Conservation (phyloP, 768 basidiomycete species). For the Podaxis sp. region DNA sequence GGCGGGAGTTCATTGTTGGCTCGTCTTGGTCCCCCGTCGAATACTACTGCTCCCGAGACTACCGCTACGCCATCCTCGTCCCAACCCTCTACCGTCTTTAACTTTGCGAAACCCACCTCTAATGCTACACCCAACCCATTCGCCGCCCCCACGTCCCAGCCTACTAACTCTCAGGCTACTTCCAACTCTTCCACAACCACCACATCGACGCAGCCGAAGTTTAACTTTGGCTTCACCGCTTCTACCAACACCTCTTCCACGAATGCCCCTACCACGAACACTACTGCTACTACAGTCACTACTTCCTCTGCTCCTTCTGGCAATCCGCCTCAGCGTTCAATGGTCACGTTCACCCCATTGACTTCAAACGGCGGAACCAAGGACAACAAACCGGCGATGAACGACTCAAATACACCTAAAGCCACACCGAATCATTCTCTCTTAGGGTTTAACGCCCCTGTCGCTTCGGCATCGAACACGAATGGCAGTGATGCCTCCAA, state of each 20-base stretch:
- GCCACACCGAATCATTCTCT: slow-evolving; percentile 16
- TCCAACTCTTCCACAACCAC: slow-evolving; percentile 17
- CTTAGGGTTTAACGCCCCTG: slow-evolving; percentile 20
- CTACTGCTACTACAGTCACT: slow-evolving; percentile 2
- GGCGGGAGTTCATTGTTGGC: not conserved
- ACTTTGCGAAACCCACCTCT: not conserved
- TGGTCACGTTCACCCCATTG: slow-evolving; percentile 3
- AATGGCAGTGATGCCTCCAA: slow-evolving; percentile 6
- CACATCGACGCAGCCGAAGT: slow-evolving; percentile 27
- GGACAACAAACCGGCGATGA: not conserved
- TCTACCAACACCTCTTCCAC: not conserved
- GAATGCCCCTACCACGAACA: slow-evolving; percentile 1
- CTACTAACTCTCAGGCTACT: slow-evolving; percentile 5
- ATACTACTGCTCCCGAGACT: not conserved
- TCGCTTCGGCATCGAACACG: slow-evolving; percentile 12
- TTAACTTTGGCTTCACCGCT: slow-evolving; percentile 29
- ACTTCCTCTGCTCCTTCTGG: not conserved
- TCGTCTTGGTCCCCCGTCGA: slow-evolving; percentile 3
- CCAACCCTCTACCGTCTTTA: slow-evolving; percentile 1
- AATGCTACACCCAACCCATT: slow-evolving; percentile 14
- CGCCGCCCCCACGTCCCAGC: slow-evolving; percentile 6
- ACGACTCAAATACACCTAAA: slow-evolving; percentile 14
- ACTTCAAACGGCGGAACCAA: not conserved
- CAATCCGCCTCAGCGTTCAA: not conserved
- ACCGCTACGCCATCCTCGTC: not conserved